Conservation (phyloP, 768 basidiomycete species). For the Hygrophoropsis aurantiaca region DNA sequence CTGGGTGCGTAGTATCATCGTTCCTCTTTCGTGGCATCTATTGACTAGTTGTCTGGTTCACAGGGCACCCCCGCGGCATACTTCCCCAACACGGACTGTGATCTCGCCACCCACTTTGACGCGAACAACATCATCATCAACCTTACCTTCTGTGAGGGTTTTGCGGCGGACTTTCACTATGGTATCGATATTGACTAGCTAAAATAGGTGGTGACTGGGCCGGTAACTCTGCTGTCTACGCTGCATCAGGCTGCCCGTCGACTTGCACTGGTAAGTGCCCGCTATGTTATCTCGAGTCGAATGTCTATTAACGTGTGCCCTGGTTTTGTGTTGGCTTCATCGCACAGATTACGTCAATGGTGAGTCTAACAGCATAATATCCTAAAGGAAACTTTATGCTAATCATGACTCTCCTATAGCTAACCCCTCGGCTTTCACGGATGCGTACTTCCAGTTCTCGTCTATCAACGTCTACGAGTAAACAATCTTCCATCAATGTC, state of each 20-base stretch:
- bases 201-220: constrained; percentile 31
- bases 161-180: too few relatives aligned
- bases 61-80: constrained; percentile 34
- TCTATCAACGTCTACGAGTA: constrained; percentile 35
- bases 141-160: constrained; percentile 29
- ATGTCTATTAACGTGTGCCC: background rate
- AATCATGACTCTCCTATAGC: constrained; percentile 11
- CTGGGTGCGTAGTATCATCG: constrained; percentile 19
- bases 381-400: background rate
- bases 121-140: constrained; percentile 34
- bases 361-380: constrained; percentile 5
- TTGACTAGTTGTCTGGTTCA: background rate
- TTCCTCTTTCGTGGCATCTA: background rate
- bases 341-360: constrained; percentile 25
- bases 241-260: constrained; percentile 29
- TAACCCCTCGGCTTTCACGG: constrained; percentile 39
- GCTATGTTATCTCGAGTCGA: background rate
- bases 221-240: constrained; percentile 23
- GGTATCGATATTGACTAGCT: background rate
- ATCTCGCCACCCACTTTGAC: constrained; percentile 36
- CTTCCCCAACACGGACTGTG: constrained; percentile 40
- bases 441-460: constrained; percentile 43
- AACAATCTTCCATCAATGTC: too few relatives aligned
- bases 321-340: too few relatives aligned
- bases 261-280: constrained; percentile 24